Evolutionary conservation across 2,329 filamentous ascomycete genomes (phyloP).

Genomic region (Alternaria panax): DNA sequence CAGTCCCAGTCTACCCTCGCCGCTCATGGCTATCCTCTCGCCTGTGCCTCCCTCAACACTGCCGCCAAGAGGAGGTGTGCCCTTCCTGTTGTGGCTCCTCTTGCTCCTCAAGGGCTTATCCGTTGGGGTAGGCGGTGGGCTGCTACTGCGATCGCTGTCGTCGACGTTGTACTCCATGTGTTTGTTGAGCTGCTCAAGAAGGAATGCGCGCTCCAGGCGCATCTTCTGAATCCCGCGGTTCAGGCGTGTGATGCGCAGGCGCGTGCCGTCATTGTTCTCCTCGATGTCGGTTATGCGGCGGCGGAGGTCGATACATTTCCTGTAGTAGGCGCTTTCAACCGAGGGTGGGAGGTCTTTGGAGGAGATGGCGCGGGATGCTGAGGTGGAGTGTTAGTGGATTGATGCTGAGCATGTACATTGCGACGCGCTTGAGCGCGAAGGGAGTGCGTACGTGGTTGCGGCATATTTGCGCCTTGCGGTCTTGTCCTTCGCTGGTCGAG

Average conservation of each 20-base stretch:
- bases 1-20: neutral
- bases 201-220: slow-evolving; percentile 78
- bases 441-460: slow-evolving; percentile 29
- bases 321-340: slow-evolving; percentile 93
- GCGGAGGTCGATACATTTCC: slow-evolving; percentile 95
- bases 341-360: slow-evolving; percentile 73
- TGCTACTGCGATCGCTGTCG: slow-evolving; percentile 78
- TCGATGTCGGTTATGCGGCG: slow-evolving; percentile 91
- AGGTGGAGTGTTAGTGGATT: slow-evolving; percentile 8
- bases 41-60: slow-evolving; percentile 12
- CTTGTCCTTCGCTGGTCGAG: neutral
- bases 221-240: slow-evolving; percentile 90
- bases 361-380: slow-evolving; percentile 41
- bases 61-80: slow-evolving; percentile 40
- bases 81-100: slow-evolving; percentile 66
- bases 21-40: slow-evolving; percentile 2
- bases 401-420: neutral
- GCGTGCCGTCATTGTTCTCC: slow-evolving; percentile 84
- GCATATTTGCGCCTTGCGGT: slow-evolving; percentile 23
- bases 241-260: slow-evolving; percentile 78
- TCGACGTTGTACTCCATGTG: slow-evolving; percentile 58
- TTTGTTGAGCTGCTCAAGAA: slow-evolving; percentile 58
- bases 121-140: slow-evolving; percentile 80
- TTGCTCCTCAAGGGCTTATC: slow-evolving; percentile 80
- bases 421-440: slow-evolving; percentile 6